These are phyloP conservation scores for Friedmanniomyces simplex DNA, from an alignment of 495 filamentous ascomycete genomes.

Conservation along the genomic window DNA sequence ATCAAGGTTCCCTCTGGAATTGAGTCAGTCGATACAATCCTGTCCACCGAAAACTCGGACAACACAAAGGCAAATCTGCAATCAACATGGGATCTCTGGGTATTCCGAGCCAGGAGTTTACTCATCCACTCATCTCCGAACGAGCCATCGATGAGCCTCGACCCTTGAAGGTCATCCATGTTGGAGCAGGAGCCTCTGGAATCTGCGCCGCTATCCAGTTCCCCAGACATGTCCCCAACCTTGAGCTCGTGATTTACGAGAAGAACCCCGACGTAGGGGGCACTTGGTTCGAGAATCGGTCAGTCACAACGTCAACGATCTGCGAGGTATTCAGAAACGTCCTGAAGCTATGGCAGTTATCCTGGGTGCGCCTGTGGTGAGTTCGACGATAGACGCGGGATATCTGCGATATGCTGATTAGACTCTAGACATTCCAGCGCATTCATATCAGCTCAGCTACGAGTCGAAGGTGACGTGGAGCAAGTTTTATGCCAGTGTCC, in stretches of 20 bases:
- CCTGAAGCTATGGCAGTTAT: not conserved
- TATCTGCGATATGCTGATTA: not conserved
- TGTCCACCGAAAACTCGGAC: too few relatives aligned
- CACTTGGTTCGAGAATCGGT: not conserved
- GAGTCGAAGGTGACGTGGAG: slow-evolving; percentile 12
- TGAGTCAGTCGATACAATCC: too few relatives aligned
- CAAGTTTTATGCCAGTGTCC: slow-evolving; percentile 24
- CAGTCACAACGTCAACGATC: not conserved
- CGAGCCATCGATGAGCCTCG: not conserved
- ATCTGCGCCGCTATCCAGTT: not conserved
- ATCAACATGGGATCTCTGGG: not conserved
- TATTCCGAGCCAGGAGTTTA: not conserved
- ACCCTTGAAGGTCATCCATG: not conserved
- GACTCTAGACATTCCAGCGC: not conserved
- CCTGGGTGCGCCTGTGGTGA: not conserved
- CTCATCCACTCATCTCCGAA: not conserved
- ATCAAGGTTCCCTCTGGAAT: not conserved
- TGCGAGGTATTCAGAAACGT: not conserved
- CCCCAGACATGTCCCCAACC: not conserved
- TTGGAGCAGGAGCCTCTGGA: not conserved
- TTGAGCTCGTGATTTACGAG: not conserved
- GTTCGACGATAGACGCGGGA: not conserved
- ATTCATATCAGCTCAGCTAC: not conserved
- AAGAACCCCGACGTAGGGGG: not conserved
- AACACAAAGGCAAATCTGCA: too few relatives aligned